phyloP scores from a whole-genome alignment of 768 basidiomycete genomes.

The Mycena epipterygia region DNA sequence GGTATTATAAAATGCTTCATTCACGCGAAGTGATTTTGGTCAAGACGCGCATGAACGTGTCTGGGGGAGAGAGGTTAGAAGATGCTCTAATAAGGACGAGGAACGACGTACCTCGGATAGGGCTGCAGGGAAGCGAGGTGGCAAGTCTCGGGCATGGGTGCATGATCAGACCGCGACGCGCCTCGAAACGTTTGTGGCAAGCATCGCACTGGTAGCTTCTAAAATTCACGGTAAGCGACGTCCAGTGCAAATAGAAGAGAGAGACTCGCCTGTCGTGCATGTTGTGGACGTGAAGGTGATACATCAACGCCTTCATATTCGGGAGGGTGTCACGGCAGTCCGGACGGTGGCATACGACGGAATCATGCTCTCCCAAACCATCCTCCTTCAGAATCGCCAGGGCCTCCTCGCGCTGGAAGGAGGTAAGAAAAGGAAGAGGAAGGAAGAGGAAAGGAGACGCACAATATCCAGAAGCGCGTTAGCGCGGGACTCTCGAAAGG shows the following conservation, averaged over 20 bases:
- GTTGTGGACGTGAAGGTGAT: constrained; percentile 70
- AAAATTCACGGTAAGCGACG: constrained; percentile 8
- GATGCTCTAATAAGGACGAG: no score
- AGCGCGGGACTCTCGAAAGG: constrained; percentile 51
- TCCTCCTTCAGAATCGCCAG: constrained; percentile 42
- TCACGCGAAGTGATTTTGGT: constrained; percentile 36
- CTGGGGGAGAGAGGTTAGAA: background rate
- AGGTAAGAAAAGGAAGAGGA: background rate
- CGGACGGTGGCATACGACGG: constrained; percentile 33
- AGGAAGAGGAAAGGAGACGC: constrained; percentile 36
- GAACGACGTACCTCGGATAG: constrained; percentile 44
- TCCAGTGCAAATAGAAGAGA: background rate
- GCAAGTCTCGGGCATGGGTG: constrained; percentile 26
- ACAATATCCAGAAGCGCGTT: constrained; percentile 56
- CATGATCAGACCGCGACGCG: constrained; percentile 23
- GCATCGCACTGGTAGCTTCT: constrained; percentile 31
- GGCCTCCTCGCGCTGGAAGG: constrained; percentile 54
- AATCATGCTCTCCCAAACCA: constrained; percentile 40
- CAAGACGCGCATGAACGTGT: constrained; percentile 37
- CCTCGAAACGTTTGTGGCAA: constrained; percentile 25
- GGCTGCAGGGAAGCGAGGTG: constrained; percentile 42
- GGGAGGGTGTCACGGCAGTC: constrained; percentile 52
- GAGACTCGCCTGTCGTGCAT: constrained; percentile 58
- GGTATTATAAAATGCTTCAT: constrained; percentile 2
- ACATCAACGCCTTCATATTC: constrained; percentile 60